Evolutionary conservation across 2,329 filamentous ascomycete species (phyloP), one percentile per base, ranked within the genome.

Genomic region (Phyllosticta paracitricarpa): DNA sequence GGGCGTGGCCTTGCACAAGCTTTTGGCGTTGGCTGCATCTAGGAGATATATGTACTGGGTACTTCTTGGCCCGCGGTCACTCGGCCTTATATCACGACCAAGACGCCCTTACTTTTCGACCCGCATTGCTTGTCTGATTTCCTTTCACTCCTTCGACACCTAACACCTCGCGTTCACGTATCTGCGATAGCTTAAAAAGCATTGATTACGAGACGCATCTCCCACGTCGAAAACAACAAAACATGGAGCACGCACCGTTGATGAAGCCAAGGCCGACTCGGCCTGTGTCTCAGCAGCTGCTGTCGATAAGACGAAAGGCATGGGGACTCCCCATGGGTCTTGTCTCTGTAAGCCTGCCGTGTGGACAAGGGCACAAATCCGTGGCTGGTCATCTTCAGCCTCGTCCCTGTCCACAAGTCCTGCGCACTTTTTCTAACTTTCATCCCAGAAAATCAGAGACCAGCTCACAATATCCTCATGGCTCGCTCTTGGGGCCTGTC

Each of bases 401-500:
- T 14, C 54, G 2, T 40, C 54, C 2, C 5, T 54, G 9, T 30
- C 14, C 40, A 17, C 57, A 40, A 48, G 4, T 30, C 24, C 53
- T 25, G 17, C n/a, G 17, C 2, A 30, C 4, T 6, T 30, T 40
- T 8, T 19, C 48, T 62, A 24, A 58, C 9, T 2, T 8, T 4
- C 17, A 14, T 17, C 51, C 1, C 55, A 62, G 60, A 12, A 54
- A 7, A 33, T 62, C 14, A 56, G 54, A 12, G 25, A 55, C 52
- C 60, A 62, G 26, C 62, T 78, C 63, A 67, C 68, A 24, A 67
- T 78, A 61, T 66, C 72, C 10, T 76, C 75, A 17, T 77, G 75
- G 75, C 71, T 79, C 19, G 64, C 74, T 28, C 25, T 78, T 14
- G 76, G 77, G 40, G 74, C 73, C 33, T 61, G 72, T 22, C 59